phyloP scores from a whole-genome alignment of 768 basidiomycete genomes.

The Boletus pseudopeckii region DNA sequence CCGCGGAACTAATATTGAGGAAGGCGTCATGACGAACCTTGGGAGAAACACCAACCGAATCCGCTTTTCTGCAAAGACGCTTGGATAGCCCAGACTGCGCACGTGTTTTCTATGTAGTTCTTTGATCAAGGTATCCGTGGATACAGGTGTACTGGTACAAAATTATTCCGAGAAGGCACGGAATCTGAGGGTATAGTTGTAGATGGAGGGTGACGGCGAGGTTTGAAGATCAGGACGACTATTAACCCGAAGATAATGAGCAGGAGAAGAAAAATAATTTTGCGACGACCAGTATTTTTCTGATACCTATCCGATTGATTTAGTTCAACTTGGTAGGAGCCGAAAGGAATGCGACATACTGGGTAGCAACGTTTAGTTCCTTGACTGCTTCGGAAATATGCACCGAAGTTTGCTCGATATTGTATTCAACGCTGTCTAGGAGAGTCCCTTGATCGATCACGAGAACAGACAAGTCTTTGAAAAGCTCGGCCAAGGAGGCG shows the following conservation, averaged over 20 bases:
- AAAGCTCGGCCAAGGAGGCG: constrained; percentile 86
- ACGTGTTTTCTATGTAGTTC: constrained; percentile 15
- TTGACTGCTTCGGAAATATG: constrained; percentile 80
- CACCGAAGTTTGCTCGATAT: constrained; percentile 87
- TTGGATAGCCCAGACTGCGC: constrained; percentile 5
- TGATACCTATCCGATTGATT: constrained; percentile 64
- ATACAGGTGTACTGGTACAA: constrained; percentile 31
- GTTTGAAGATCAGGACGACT: constrained; percentile 90
- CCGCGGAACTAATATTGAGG: background rate
- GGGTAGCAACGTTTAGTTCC: constrained; percentile 78
- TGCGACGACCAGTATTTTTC: constrained; percentile 86
- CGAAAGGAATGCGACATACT: constrained; percentile 43
- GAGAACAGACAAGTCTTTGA: constrained; percentile 89
- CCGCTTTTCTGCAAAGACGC: constrained; percentile 3
- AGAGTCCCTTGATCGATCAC: constrained; percentile 98
- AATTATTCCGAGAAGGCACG: constrained; percentile 23
- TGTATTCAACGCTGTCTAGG: constrained; percentile 95
- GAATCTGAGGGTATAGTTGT: constrained; percentile 29
- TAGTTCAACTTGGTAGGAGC: background rate
- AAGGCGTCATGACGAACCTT: constrained; percentile 18
- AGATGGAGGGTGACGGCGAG: constrained; percentile 50
- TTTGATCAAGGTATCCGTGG: constrained; percentile 31
- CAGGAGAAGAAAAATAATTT: constrained; percentile 89
- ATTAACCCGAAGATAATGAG: constrained; percentile 87
- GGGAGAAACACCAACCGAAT: constrained; percentile 1